Conservation (phyloP, 805 yeast species). For the Candida easanensis region DNA sequence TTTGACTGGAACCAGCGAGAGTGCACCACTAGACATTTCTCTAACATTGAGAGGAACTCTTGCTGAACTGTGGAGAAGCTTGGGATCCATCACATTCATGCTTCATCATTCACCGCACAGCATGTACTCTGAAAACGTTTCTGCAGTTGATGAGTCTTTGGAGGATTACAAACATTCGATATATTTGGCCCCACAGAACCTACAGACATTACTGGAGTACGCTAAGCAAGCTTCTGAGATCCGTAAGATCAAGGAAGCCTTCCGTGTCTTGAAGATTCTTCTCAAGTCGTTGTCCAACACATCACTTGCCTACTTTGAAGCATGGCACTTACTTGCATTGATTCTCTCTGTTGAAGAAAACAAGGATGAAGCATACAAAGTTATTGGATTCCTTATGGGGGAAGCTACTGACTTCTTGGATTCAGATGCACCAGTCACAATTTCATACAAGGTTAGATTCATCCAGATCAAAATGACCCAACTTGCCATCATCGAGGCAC, state of each 20-base stretch:
- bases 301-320: conserved; percentile 48
- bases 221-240: conserved; percentile 46
- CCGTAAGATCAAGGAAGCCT: conserved; percentile 41
- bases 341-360: conserved; percentile 62
- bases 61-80: conserved; percentile 17
- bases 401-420: conserved; percentile 35
- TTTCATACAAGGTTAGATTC: conserved; percentile 30
- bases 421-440: conserved; percentile 10
- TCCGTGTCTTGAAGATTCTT: conserved; percentile 43
- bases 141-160: conserved; percentile 3
- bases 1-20: not conserved
- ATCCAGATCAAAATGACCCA: conserved; percentile 74
- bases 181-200: conserved; percentile 8
- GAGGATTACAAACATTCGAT: conserved; percentile 17
- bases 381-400: conserved; percentile 50
- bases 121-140: conserved; percentile 5
- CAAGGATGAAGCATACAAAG: conserved; percentile 51
- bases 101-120: conserved; percentile 11
- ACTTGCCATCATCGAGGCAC: conserved; percentile 61
- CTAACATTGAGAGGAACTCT: conserved; percentile 2
- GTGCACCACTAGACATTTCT: conserved; percentile 1
- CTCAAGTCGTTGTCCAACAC: conserved; percentile 30
- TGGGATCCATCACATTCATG: conserved; percentile 15
- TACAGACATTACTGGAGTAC: conserved; percentile 36
- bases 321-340: conserved; percentile 67